Conservation (phyloP, 2,329 filamentous ascomycete genomes). For the Emergomyces orientalis region DNA sequence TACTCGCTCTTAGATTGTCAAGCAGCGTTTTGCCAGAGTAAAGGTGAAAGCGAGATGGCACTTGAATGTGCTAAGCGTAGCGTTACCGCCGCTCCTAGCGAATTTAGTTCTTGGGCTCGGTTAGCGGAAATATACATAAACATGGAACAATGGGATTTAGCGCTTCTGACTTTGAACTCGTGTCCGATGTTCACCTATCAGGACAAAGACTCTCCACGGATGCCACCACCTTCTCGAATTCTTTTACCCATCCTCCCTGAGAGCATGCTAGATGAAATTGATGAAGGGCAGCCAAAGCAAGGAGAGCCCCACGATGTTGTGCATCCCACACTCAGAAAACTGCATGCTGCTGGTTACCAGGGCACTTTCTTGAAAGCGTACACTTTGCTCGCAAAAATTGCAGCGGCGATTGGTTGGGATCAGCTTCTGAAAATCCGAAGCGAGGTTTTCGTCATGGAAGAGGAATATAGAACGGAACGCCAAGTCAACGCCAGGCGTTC, state of each 20-base stretch:
- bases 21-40: conserved; percentile 80
- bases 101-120: conserved; percentile 94
- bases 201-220: conserved; percentile 88
- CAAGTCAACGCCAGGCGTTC: conserved; percentile 35
- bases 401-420: conserved; percentile 95
- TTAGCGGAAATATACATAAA: conserved; percentile 88
- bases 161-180: conserved; percentile 88
- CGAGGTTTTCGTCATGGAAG: conserved; percentile 98
- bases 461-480: conserved; percentile 82
- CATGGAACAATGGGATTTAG: conserved; percentile 93
- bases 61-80: conserved; percentile 88
- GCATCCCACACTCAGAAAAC: conserved; percentile 72
- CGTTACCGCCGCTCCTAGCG: conserved; percentile 89
- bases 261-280: conserved; percentile 88
- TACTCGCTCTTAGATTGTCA: conserved; percentile 94
- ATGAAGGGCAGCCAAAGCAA: conserved; percentile 67
- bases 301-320: conserved; percentile 75
- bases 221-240: conserved; percentile 86
- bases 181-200: conserved; percentile 99
- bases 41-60: conserved; percentile 78
- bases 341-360: conserved; percentile 82
- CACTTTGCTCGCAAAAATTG: conserved; percentile 87
- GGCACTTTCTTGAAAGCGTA: conserved; percentile 96
- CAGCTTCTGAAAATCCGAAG: conserved; percentile 88
- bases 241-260: conserved; percentile 79